These are phyloP conservation scores for Schwanniomyces yamadae DNA, from an alignment of 805 yeast species.

Conservation along the genomic window DNA sequence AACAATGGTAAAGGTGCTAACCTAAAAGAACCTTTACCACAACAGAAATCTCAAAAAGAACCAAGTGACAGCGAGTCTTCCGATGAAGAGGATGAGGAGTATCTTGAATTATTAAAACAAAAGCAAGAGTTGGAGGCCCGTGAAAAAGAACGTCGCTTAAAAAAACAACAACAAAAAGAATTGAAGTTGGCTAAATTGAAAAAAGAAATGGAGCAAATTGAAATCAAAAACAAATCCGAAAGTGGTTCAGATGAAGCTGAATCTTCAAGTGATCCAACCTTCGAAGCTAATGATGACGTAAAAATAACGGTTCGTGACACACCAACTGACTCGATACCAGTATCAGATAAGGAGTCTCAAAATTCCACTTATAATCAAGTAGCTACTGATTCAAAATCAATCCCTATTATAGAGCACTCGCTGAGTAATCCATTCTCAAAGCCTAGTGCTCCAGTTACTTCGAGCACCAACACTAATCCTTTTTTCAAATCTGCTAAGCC, in stretches of 20 bases:
- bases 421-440: constrained; percentile 52
- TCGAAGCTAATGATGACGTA: neutral
- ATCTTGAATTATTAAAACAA: constrained; percentile 48
- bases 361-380: constrained; percentile 1
- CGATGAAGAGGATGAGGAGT: constrained; percentile 47
- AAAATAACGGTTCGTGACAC: constrained; percentile 1
- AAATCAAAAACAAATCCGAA: constrained; percentile 26
- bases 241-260: constrained; percentile 18
- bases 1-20: constrained; percentile 1
- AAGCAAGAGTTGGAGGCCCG: constrained; percentile 44
- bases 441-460: constrained; percentile 16
- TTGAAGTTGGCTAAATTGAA: constrained; percentile 57
- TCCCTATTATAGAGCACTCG: neutral
- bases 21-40: no score
- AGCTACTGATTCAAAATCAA: neutral
- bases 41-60: constrained; percentile 6
- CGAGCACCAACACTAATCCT: constrained; percentile 43
- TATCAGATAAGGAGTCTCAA: no score
- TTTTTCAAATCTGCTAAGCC: constrained; percentile 51
- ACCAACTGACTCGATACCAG: neutral
- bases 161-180: constrained; percentile 58
- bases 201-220: constrained; percentile 56
- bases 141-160: constrained; percentile 42
- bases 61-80: constrained; percentile 21
- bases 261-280: constrained; percentile 9